phyloP scores from a whole-genome alignment of 192 early-diverging fungal species.

The Coemansia sp. region DNA sequence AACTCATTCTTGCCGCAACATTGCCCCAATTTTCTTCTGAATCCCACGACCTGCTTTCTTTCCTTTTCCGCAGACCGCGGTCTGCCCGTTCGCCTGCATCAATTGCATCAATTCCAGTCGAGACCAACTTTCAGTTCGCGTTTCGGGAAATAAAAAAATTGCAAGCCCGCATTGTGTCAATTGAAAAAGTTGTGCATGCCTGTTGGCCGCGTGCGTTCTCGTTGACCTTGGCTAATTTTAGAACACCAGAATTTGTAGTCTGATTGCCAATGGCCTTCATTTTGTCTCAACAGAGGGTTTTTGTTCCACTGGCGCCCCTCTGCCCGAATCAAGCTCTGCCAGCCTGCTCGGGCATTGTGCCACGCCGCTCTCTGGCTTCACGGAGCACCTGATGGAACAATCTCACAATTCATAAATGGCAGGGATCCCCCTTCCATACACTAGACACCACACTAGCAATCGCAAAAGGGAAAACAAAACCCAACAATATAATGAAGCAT shows the following conservation, averaged over 20 bases:
- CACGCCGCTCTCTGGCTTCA: neutral
- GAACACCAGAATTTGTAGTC: neutral
- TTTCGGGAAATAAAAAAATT: no score
- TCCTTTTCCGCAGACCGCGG: conserved; percentile 1
- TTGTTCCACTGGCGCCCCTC: neutral
- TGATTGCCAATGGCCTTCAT: neutral
- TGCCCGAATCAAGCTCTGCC: neutral
- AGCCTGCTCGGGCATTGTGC: neutral
- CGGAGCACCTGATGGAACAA: neutral
- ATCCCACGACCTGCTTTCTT: neutral
- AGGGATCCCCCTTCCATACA: neutral
- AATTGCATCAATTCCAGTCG: neutral
- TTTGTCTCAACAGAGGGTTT: neutral
- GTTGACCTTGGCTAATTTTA: neutral
- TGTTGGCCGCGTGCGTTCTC: neutral
- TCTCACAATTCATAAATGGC: neutral
- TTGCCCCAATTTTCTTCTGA: neutral
- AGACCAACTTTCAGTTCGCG: no score
- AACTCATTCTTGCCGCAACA: conserved; percentile 2
- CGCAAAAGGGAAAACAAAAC: conserved; percentile 1
- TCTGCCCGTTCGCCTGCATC: neutral
- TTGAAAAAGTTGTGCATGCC: neutral
- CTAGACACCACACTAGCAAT: neutral
- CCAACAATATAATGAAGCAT: neutral
- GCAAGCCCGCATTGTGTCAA: neutral